Percentiles rank a stretch among this genome's conserved stretches.
Evolutionary conservation across 495 filamentous ascomycete genomes (phyloP).

Genomic region (Penicillium coprophilum): DNA sequence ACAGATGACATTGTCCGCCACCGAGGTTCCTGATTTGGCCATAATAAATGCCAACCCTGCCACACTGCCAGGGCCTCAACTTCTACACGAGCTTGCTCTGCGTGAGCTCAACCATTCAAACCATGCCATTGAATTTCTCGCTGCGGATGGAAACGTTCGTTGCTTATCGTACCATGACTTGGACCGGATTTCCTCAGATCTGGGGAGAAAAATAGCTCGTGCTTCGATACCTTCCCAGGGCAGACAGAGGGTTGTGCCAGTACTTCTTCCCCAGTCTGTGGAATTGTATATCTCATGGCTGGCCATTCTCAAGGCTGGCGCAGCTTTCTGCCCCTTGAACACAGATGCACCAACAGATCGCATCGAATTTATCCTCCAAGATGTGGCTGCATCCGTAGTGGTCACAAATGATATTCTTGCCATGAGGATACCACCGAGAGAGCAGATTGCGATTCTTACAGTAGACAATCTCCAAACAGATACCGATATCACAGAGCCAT

Average conservation of each 20-base stretch:
- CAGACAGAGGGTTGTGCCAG: slow-evolving; percentile 55
- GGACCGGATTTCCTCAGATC: slow-evolving; percentile 52
- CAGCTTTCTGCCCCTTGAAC: slow-evolving; percentile 75
- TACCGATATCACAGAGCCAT: slow-evolving; percentile 10
- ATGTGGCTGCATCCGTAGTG: slow-evolving; percentile 60
- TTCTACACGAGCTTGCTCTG: slow-evolving; percentile 65
- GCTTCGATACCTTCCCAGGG: slow-evolving; percentile 20
- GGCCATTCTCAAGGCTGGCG: slow-evolving; percentile 73
- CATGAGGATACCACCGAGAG: slow-evolving; percentile 18
- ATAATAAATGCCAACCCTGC: slow-evolving; percentile 60
- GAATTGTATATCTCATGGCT: slow-evolving; percentile 70
- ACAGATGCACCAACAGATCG: slow-evolving; percentile 70
- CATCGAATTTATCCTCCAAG: slow-evolving; percentile 68
- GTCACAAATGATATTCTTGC: slow-evolving; percentile 43
- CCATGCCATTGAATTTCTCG: slow-evolving; percentile 61
- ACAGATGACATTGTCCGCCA: slow-evolving; percentile 14
- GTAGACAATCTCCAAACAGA: slow-evolving; percentile 27
- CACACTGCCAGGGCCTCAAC: slow-evolving; percentile 54
- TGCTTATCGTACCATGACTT: slow-evolving; percentile 58
- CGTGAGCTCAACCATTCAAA: slow-evolving; percentile 18
- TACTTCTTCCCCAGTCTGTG: slow-evolving; percentile 68
- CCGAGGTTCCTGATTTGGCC: slow-evolving; percentile 45
- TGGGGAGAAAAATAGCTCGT: slow-evolving; percentile 50
- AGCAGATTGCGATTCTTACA: slow-evolving; percentile 27
- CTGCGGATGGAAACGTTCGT: slow-evolving; percentile 40